Base-by-base conservation (phyloP, 768 basidiomycete species). In the Agrocybe chaxingu region DNA sequence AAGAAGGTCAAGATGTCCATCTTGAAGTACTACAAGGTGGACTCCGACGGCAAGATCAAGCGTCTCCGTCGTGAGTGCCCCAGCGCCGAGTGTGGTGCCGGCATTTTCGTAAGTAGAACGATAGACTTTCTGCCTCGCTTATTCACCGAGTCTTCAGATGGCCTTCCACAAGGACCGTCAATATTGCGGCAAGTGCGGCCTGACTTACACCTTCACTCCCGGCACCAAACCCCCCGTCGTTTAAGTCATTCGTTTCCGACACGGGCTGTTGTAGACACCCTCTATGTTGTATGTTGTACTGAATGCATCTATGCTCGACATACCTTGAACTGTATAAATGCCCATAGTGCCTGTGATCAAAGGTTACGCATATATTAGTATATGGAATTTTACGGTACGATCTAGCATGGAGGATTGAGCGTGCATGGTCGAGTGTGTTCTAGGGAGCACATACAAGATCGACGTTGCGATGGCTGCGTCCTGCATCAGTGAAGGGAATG, bases 1-100 rank as follows among this genome's bases (percentile, higher is more conserved):
- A 98, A 98, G 84, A 97, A 98, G 82, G 92, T 96, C 80, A 98
- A 98, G 88, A 98, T 99, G 93, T 77, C 94, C 66, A 97, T 98
- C 77, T 80, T 99, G 72, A 98, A 98, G 77, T 99, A 97, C 83
- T 99, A 98, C 81, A 96, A 97, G 78, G 95, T 99, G 62, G 96
- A 98, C 76, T 95, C 94, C 41, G 96, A 98, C 62, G 97, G 96
- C 70, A 98, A 97, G 78, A 95, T 98, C 81, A 97, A 97, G 82
- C 93, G 97, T 69, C 85, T 99, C 54, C 85, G 96, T 66, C 92
- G 97, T 61, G 96, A 98, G 71, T 99, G 97, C 77, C 90, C 84
- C 51, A 79, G 78, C 50, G 84, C 86, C 58, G 86, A 87, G 70
- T 90, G 87, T 55, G 89, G 89, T 72, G 88, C 88, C 57, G 88